A percentile compares a stretch with the other conserved stretches of the same genome.
These are phyloP conservation scores for Mucor lusitanicus DNA, from an alignment of 371 early-diverging fungal genomes.

Conservation along the genomic window DNA sequence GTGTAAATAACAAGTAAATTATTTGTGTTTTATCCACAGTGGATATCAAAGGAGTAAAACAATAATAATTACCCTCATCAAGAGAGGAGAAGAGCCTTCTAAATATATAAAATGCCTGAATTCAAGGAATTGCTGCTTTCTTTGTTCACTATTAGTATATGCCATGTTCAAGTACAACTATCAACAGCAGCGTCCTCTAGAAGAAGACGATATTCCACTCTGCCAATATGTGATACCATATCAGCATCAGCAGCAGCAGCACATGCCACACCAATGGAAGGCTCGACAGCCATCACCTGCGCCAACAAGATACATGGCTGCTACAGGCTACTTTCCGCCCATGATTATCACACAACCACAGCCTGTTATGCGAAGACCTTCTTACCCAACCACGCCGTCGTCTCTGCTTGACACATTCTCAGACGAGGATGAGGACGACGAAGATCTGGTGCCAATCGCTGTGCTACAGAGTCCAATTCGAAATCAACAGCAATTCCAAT, in stretches of 20 bases:
- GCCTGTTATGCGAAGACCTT: slow-evolving; percentile 6
- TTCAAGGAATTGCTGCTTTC: background rate
- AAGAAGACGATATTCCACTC: slow-evolving; percentile 22
- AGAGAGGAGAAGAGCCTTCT: background rate
- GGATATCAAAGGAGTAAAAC: background rate
- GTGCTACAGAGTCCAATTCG: slow-evolving; percentile 2
- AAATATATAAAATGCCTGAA: background rate
- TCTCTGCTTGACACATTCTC: slow-evolving; percentile 10
- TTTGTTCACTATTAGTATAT: background rate
- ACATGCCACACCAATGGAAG: background rate
- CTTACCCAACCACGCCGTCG: slow-evolving; percentile 3
- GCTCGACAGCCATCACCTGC: background rate
- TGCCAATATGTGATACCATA: slow-evolving; percentile 6
- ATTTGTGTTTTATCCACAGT: background rate
- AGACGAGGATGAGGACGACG: slow-evolving; percentile 16
- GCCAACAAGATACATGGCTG: background rate
- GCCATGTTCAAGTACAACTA: background rate
- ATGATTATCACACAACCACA: slow-evolving; percentile 3
- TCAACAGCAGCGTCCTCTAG: background rate
- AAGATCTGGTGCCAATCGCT: slow-evolving; percentile 25
- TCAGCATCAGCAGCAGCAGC: background rate
- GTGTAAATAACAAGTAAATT: background rate
- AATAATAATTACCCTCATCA: background rate
- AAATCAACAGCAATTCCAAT: slow-evolving; percentile 15
- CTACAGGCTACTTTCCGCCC: background rate